Conservation (phyloP, 257 asterid genomes). For the Solanum lignicaule region DNA sequence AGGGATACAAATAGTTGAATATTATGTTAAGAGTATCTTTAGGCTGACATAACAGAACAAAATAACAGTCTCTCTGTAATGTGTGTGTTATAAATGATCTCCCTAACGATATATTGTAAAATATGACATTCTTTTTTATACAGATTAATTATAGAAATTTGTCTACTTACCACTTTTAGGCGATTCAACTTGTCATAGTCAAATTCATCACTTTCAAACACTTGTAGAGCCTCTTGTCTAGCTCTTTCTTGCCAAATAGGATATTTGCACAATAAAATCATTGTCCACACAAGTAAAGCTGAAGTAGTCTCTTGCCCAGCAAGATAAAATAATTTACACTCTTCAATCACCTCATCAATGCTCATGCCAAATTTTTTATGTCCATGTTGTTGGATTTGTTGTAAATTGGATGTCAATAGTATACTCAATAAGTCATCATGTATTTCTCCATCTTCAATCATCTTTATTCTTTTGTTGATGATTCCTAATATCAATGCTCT, state of each 20-base stretch:
- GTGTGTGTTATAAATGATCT: too few species aligned
- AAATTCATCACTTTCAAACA: not conserved
- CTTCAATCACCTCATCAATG: not conserved
- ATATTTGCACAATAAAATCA: constrained; percentile 11
- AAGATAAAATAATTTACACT: constrained; percentile 18
- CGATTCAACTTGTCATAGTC: not conserved
- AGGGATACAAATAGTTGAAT: not conserved
- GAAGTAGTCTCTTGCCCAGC: constrained; percentile 20
- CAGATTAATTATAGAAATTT: not conserved
- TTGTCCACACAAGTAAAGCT: constrained; percentile 13
- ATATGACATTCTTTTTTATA: not conserved
- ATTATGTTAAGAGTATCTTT: not conserved
- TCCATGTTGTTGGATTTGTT: constrained; percentile 1
- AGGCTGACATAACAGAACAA: too few species aligned
- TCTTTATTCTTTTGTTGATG: too few species aligned
- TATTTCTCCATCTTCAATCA: not conserved
- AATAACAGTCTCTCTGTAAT: too few species aligned
- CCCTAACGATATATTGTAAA: not conserved
- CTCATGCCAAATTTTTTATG: constrained; percentile 3
- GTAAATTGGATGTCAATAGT: constrained; percentile 8
- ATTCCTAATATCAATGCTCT: too few species aligned
- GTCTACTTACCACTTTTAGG: not conserved
- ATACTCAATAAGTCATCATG: constrained; percentile 13
- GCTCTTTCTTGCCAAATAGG: constrained; percentile 16
- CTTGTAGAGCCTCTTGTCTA: constrained; percentile 13